Percentiles rank a stretch among this genome's conserved stretches.
Evolutionary conservation across 1,139 yeast genomes (phyloP).

Genomic region (Taiozyma onychis): DNA sequence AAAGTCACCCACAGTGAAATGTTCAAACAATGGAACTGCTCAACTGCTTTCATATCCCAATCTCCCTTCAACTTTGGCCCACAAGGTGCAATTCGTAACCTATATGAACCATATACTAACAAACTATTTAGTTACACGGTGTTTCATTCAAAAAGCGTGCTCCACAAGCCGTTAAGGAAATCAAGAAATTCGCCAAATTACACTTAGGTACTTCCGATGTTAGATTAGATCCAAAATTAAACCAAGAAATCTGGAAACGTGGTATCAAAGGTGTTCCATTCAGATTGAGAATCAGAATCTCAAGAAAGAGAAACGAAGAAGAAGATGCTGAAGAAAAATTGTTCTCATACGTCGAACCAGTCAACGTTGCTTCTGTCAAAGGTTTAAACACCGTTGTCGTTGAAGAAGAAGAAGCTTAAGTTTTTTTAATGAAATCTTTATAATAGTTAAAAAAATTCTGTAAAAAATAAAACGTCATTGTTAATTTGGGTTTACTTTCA

Average conservation of each 20-base stretch:
- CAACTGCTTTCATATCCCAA: not conserved
- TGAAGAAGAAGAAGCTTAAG: conserved; percentile 67
- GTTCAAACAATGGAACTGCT: not conserved
- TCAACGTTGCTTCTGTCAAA: conserved; percentile 89
- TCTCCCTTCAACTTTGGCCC: not conserved
- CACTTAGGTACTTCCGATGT: conserved; percentile 99
- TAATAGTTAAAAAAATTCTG: not conserved
- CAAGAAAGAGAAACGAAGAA: conserved; percentile 99
- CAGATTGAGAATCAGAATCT: conserved; percentile 98
- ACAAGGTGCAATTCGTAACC: not conserved
- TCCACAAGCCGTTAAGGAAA: conserved; percentile 99
- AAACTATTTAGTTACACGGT: conserved; percentile 73
- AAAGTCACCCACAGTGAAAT: not conserved
- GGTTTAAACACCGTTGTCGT: conserved; percentile 98
- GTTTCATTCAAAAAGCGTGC: conserved; percentile 99
- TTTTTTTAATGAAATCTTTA: conserved; percentile 1
- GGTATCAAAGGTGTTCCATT: conserved; percentile 99
- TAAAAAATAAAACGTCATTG: not conserved
- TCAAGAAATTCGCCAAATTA: conserved; percentile 96
- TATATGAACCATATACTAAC: conserved; percentile 32
- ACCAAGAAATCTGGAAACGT: conserved; percentile 98
- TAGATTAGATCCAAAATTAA: conserved; percentile 97
- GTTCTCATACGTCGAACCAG: conserved; percentile 98
- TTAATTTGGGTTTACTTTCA: not conserved
- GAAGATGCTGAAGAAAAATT: conserved; percentile 98